Evolutionary conservation across 1,139 yeast species (phyloP).

Genomic region (Taphrina betulina): DNA sequence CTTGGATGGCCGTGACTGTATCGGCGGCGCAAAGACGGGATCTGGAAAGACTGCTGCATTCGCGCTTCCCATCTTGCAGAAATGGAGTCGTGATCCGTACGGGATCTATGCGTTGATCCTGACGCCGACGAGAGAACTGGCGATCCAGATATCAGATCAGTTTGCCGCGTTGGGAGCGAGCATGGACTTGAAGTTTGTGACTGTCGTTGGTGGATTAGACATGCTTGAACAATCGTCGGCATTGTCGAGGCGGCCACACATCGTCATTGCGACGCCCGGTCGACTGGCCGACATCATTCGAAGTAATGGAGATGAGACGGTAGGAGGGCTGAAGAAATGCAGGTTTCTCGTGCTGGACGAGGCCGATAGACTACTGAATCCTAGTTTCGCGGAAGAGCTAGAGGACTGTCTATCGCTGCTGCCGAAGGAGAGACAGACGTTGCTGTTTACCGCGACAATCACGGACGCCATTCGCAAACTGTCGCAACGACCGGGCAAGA

Average conservation of each 20-base stretch:
- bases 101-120: constrained; percentile 86
- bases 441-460: constrained; percentile 91
- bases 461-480: constrained; percentile 86
- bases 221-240: constrained; percentile 81
- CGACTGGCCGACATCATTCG: constrained; percentile 89
- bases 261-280: constrained; percentile 96
- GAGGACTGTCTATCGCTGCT: constrained; percentile 64
- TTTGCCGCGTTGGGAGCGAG: constrained; percentile 87
- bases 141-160: constrained; percentile 95
- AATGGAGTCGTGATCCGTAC: constrained; percentile 92
- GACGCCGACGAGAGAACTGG: constrained; percentile 94
- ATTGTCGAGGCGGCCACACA: constrained; percentile 82
- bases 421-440: constrained; percentile 78
- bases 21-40: constrained; percentile 98
- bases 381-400: constrained; percentile 78
- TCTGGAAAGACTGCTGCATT: constrained; percentile 97
- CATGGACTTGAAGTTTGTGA: constrained; percentile 76
- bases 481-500: constrained; percentile 63
- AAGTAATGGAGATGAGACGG: constrained; percentile 85
- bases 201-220: constrained; percentile 93
- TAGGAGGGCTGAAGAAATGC: constrained; percentile 71
- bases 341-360: constrained; percentile 87
- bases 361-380: constrained; percentile 86
- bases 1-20: constrained; percentile 79
- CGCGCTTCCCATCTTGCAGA: constrained; percentile 91